Percentiles rank a stretch among this genome's conserved stretches.
phyloP scores from a whole-genome alignment of 2,329 filamentous ascomycete genomes.

The Penicillium sp. region DNA sequence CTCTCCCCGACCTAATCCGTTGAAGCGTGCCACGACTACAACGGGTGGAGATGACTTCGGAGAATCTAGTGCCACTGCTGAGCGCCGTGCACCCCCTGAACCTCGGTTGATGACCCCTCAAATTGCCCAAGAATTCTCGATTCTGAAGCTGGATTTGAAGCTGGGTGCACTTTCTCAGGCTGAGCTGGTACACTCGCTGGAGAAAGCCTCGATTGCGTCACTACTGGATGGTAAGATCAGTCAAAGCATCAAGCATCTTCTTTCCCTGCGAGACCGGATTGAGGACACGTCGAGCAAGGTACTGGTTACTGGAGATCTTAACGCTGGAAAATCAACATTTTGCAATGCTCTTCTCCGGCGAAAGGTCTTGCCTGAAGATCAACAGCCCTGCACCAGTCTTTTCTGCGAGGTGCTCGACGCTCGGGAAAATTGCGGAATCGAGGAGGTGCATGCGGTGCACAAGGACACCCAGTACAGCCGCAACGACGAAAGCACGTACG shows the following conservation, averaged over 20 bases:
- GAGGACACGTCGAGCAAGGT: constrained; percentile 98
- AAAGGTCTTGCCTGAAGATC: constrained; percentile 91
- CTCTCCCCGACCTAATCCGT: constrained; percentile 46
- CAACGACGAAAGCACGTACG: constrained; percentile 89
- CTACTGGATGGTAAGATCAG: constrained; percentile 90
- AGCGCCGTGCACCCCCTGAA: constrained; percentile 58
- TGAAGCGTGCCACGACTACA: constrained; percentile 68
- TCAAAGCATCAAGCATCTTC: constrained; percentile 85
- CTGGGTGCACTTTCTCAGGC: constrained; percentile 79
- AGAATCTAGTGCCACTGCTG: constrained; percentile 69
- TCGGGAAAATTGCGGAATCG: constrained; percentile 80
- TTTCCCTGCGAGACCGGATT: constrained; percentile 82
- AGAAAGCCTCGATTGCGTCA: constrained; percentile 85
- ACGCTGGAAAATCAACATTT: constrained; percentile 97
- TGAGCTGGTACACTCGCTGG: constrained; percentile 88
- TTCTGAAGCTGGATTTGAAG: constrained; percentile 91
- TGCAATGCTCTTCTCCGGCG: constrained; percentile 93
- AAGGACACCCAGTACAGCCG: constrained; percentile 74
- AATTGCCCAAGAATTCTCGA: constrained; percentile 91
- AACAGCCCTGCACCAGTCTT: constrained; percentile 96
- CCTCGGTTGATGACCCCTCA: constrained; percentile 85
- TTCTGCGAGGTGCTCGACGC: constrained; percentile 96
- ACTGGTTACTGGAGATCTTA: constrained; percentile 88
- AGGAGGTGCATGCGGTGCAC: constrained; percentile 94
- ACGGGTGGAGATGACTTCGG: constrained; percentile 55